phyloP scores from a whole-genome alignment of 1,284 basidiomycete genomes.

The Malassezia psittaci region DNA sequence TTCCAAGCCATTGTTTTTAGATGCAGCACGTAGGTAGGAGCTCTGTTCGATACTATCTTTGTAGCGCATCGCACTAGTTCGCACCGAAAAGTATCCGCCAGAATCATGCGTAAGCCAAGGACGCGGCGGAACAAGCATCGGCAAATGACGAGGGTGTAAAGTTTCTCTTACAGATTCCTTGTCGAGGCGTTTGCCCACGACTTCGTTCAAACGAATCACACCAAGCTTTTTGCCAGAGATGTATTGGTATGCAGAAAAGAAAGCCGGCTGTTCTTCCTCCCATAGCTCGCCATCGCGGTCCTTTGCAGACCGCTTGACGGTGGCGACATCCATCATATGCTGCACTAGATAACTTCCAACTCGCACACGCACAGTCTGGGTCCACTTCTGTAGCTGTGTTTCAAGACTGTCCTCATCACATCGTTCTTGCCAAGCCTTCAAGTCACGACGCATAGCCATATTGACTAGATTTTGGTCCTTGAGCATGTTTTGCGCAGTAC shows the following conservation, averaged over 20 bases:
- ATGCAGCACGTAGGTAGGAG: conserved; percentile 68
- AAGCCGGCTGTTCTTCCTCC: conserved; percentile 74
- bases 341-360: conserved; percentile 76
- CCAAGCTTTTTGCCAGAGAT: conserved; percentile 82
- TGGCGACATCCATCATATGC: conserved; percentile 70
- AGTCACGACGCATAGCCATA: conserved; percentile 28
- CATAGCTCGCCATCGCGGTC: conserved; percentile 39
- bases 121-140: conserved; percentile 85
- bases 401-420: conserved; percentile 53
- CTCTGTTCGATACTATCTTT: conserved; percentile 83
- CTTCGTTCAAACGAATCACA: conserved; percentile 75
- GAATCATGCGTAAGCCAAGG: conserved; percentile 71
- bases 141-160: conserved; percentile 82
- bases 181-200: conserved; percentile 66
- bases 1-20: conserved; percentile 66
- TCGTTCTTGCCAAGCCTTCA: conserved; percentile 49
- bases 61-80: conserved; percentile 63
- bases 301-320: conserved; percentile 56
- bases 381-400: conserved; percentile 68
- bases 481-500: conserved; percentile 24
- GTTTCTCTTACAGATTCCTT: conserved; percentile 66
- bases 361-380: conserved; percentile 58
- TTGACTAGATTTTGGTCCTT: conserved; percentile 28
- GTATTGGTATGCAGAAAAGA: conserved; percentile 87
- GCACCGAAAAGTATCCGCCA: conserved; percentile 64